phyloP scores from a whole-genome alignment of 1,284 basidiomycete genomes.

The Puccinia triticina region DNA sequence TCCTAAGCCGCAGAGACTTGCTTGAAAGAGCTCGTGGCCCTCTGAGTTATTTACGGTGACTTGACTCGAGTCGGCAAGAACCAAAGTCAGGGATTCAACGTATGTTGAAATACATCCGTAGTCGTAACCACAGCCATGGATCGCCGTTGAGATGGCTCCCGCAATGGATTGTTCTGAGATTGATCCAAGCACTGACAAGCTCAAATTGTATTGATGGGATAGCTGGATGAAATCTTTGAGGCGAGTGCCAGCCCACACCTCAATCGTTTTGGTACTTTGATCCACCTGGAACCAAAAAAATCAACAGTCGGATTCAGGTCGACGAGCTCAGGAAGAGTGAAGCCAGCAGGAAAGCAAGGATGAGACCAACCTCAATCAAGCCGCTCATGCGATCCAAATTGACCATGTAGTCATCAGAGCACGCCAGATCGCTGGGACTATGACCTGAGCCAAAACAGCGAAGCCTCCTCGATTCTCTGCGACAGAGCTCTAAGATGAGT shows the following conservation, averaged over 20 bases:
- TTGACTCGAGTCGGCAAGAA: conserved; percentile 72
- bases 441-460: conserved; percentile 88
- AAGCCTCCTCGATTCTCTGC: conserved; percentile 71
- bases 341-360: conserved; percentile 50
- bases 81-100: conserved; percentile 74
- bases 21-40: conserved; percentile 78
- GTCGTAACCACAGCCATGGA: conserved; percentile 83
- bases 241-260: conserved; percentile 63
- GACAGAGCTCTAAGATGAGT: conserved; percentile 79
- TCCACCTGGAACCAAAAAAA: conserved; percentile 67
- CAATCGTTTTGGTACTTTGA: conserved; percentile 70
- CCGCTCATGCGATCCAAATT: conserved; percentile 58
- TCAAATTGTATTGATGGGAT: conserved; percentile 69
- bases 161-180: conserved; percentile 95
- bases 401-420: conserved; percentile 58
- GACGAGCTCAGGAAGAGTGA: conserved; percentile 39
- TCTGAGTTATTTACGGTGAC: conserved; percentile 71
- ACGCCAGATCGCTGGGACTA: conserved; percentile 79
- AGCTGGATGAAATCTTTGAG: conserved; percentile 64
- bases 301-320: too few species aligned
- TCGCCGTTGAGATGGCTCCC: conserved; percentile 91
- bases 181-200: conserved; percentile 89
- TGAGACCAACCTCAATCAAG: conserved; percentile 54
- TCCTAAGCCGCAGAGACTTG: conserved; percentile 92
- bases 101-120: conserved; percentile 83